Evolutionary conservation across 2,329 filamentous ascomycete species (phyloP), one percentile per base, ranked within the genome.

Genomic region (Aspergillus jensenii): DNA sequence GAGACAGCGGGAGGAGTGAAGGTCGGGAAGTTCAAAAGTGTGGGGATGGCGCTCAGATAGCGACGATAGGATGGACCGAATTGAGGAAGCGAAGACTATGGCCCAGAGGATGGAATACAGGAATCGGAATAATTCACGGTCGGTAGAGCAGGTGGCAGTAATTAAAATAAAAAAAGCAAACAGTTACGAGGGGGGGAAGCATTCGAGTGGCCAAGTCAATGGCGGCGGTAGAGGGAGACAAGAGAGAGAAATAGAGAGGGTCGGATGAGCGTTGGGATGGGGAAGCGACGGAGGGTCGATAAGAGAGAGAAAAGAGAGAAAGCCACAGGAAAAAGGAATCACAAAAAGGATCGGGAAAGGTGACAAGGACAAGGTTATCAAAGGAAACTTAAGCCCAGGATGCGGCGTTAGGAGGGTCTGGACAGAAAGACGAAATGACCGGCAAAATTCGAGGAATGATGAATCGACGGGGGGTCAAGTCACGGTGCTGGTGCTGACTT

Each of bases 341-440:
- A 55, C 51, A 59, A 52, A 58, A 27, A 55, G 58, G 35, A 58
- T 62, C 56, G 60, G 44, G 49, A 59, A 50, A 61, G 50, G 56
- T 58, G 62, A 55, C 61, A 59, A 55, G 53, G 48, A 51, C 48
- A 56, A 55, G 56, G 56, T 58, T 61, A 56, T 63, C 62, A 61
- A 55, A 56, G 57, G 31, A 59, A 60, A 60, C 33, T 62, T 61
- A 62, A 65, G 57, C 56, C 59, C 59, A 55, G 56, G 57, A 54
- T 64, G 61, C 59, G 62, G 60, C 35, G 55, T 58, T 61, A 43
- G 52, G 56, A 59, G 45, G 51, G 58, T 57, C 55, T 57, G 54
- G 60, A 48, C 47, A 50, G 56, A 52, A 44, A 52, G 46, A 47
- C 47, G 31, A n/a, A 31, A 31, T 31, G 27, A 31, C 27, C 27